Evolutionary conservation across 169 alveolate species (phyloP), one percentile per base, ranked within the genome.

Genomic region (Cryptosporidium meleagridis): DNA sequence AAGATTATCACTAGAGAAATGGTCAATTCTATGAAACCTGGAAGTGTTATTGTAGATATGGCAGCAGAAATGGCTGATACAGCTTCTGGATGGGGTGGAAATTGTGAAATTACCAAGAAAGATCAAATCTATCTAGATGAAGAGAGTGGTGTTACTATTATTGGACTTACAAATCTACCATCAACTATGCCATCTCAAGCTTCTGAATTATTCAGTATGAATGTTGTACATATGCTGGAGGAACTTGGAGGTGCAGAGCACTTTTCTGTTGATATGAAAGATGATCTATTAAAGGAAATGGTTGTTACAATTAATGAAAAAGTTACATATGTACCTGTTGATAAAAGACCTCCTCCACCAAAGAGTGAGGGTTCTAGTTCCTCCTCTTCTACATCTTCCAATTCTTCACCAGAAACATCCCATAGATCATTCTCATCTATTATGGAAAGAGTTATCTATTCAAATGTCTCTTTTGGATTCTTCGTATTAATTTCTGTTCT

Each of bases 21-120:
- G 94, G 96, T 96, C 23, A 93, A 87, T 55, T 70, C 94, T 31
- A 95, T 96, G 98, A 94, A 86, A 62, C 91, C 94, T 53, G 98
- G 98, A 37, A 92, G 97, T 48, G 97, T 96, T 52, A 96, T 96
- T 85, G 97, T 96, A 1, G 98, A 96, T 92, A 92, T 96, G 87
- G 97, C 97, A 14, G 96, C 98, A 58, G 97, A 94, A 86, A 89
- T 91, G 33, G 96, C 95, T n/a, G 96, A 61, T 59, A 45, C 59
- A 44, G 39, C 67, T 45, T 85, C 84, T 16, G 93, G 93, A 31
- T 93, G 96, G 95, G 98, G 98, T 44, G 98, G 98, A 75, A 95
- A 97, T 87, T 94, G 96, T 65, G 96, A 94, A 65, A 91, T 94
- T 12, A 92, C 97, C 12, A 91, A 91, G 69, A 92, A 94, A 59